Evolutionary conservation across 805 yeast species (phyloP), one percentile per base, ranked within the genome.

Genomic region (Blastobotrys peoriensis): DNA sequence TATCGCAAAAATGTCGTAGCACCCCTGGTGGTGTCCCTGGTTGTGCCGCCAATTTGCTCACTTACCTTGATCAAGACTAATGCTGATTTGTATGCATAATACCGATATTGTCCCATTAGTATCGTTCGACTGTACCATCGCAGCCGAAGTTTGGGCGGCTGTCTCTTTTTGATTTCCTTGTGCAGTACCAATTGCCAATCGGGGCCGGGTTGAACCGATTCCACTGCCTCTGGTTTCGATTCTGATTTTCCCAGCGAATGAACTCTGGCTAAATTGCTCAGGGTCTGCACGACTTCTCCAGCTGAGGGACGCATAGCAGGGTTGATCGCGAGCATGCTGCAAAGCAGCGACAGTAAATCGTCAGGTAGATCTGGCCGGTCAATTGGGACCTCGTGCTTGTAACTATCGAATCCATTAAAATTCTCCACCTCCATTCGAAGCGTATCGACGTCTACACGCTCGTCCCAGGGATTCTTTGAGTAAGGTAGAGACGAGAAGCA

Each of bases 401-500:
- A 23, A 15, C 17, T 25, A 40, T 58, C 56, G 18, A 67, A 57
- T 1, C 66, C 64, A 1, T 43, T 41, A 40, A 68, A 67, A 3
- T 44, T 33, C 15, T 52, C 54, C 3, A 75, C 69, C 38, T 67
- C 68, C 1, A 43, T 36, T 38, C 62, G 65, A 42, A 76, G 58
- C 3, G 49, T 50, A 4, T 61, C 61, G 25, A 66, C 52, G 40
- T 64, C 63, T 13, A 50, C 51, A 19, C 56, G 55, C 13, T 54
- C 57, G 6, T 52, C 57, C 43, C 51, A 53, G 16, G 48, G 47
- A 18, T 45, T 43, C 3, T 47, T 44, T 16, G 54, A 56, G 54
- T 76, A 87, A 0, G 96, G 96, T 34, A 87, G 65, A 28, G 62
- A 64, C 0, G 86, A 84, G 59, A 81, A 83, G 50, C 93, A 80